Evolutionary conservation across 2,329 filamentous ascomycete species (phyloP), one percentile per base, ranked within the genome.

Genomic region (Clonostachys rosea): DNA sequence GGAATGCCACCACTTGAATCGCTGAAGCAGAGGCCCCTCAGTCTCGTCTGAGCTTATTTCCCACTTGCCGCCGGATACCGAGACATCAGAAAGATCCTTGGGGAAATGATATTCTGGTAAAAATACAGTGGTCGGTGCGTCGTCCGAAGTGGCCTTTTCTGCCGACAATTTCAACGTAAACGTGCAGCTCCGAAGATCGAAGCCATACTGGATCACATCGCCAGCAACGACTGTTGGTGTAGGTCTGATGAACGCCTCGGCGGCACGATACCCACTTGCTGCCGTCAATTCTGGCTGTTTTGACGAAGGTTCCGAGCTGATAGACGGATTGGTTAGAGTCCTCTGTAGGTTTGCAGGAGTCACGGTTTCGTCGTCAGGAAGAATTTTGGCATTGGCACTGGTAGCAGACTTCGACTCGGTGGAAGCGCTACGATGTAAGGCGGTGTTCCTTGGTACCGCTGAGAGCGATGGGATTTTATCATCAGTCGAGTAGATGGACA

Each of bases 31-130:
- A 6, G 81, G 82, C 0, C 81, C 82, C 51, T 87, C 82, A 9
- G 82, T 78, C 47, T 91, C 86, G 50, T 91, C 84, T 6, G 74
- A 78, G 54, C 82, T 83, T 50, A 97, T 89, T 55, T 86, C 84
- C 91, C 91, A 99, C 61, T 92, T 94, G 7, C 95, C 95, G 1
- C 87, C 88, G 44, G 82, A 89, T 30, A 91, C 87, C 46, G 86
- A 79, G 5, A 99, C 83, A 1, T 76, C 76, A 37, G 84, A 87
- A 41, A 81, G 74, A 43, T 86, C 80, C 46, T 83, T 80, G 2
- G 92, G 91, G 63, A 95, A 99, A 67, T 99, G 94, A 60, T 89
- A 96, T 48, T 91, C 89, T 0, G 94, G 94, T 3, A 99, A 73
- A 64, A 89, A 95, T 9, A 97, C 76, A 41, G 90, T 79, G 0